Conservation (phyloP, 2,329 filamentous ascomycete species). For the Colletotrichum cereale region DNA sequence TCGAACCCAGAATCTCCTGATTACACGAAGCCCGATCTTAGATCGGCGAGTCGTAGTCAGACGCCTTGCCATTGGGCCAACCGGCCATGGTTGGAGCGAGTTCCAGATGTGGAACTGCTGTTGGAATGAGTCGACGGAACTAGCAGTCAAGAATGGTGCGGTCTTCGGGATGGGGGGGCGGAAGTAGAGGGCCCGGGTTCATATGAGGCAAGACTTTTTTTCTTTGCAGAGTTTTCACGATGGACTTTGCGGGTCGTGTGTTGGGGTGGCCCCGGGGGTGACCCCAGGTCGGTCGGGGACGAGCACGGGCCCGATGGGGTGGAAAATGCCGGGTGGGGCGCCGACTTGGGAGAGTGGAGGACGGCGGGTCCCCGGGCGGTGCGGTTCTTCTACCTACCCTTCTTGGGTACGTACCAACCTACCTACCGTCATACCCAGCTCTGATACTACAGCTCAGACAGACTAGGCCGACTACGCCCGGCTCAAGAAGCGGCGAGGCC, state of each 20-base stretch:
- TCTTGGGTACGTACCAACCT: too few species aligned
- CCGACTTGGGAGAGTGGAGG: background rate
- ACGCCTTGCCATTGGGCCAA: conserved; percentile 58
- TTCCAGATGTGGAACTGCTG: background rate
- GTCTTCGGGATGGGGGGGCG: background rate
- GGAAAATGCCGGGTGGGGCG: background rate
- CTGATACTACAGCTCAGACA: too few species aligned
- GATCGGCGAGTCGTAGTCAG: conserved; percentile 52
- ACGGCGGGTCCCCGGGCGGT: background rate
- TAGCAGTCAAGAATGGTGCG: background rate
- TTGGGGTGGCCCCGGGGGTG: background rate
- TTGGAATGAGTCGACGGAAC: accelerated
- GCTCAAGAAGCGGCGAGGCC: too few species aligned
- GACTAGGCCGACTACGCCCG: too few species aligned
- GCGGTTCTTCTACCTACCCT: too few species aligned
- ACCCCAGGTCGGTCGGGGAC: conserved; percentile 18
- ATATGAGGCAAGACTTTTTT: background rate
- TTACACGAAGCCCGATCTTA: background rate
- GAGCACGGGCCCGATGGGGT: background rate
- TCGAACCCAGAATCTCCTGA: conserved; percentile 42
- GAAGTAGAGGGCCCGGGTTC: too few species aligned
- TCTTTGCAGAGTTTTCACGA: conserved; percentile 8
- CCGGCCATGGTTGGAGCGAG: conserved; percentile 19
- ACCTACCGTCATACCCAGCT: too few species aligned
- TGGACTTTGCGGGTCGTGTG: background rate